Base-by-base conservation (phyloP, 495 filamentous ascomycete species). In the Lasiosphaeria ovina region DNA sequence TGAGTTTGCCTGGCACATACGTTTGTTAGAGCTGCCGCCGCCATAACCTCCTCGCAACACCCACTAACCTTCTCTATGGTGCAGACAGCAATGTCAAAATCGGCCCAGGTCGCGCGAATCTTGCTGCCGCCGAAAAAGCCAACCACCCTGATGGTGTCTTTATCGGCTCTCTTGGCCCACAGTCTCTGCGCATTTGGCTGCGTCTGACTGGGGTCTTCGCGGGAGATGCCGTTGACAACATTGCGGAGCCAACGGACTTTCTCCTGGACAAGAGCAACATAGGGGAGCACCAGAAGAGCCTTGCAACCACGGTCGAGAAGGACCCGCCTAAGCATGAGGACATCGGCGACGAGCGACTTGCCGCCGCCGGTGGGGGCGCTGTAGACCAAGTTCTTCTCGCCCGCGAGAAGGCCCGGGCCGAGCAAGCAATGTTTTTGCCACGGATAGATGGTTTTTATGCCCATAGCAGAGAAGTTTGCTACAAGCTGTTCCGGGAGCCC, bases 291-390 rank as follows among this genome's bases (percentile, higher is more conserved):
- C 9, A 93, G 66, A 17, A 94, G 79, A 3, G 88, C 90, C 66
- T 93, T 93, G 57, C 82, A 80, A 11, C 78, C 74, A 3, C 83
- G 80, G 49, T 87, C 80, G 40, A 86, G 83, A 35, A 93, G 76
- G 9, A 94, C 79, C 51, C 81, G 81, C 67, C 87, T 90, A 47
- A 93, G 74, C 83, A 91, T 86, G 32, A 93, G 72, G 4, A 93
- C 73, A 71, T 92, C 88, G 38, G 88, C 87, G 48, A 91, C 87
- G 12, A 92, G 81, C 16, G 87, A 90, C 73, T 93, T 93, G 33
- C 90, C 90, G 40, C 89, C 90, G 5, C 90, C 90, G 1, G 90
- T 93, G 8, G 90, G 90, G n/a, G 90, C 90, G 8, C 87, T 89
- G 68, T 94, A 93, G 38, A 93, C 87, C 16, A 94, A 72, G 62